phyloP scores from a whole-genome alignment of 2,329 filamentous ascomycete species.

The Lecanicillium sp. region DNA sequence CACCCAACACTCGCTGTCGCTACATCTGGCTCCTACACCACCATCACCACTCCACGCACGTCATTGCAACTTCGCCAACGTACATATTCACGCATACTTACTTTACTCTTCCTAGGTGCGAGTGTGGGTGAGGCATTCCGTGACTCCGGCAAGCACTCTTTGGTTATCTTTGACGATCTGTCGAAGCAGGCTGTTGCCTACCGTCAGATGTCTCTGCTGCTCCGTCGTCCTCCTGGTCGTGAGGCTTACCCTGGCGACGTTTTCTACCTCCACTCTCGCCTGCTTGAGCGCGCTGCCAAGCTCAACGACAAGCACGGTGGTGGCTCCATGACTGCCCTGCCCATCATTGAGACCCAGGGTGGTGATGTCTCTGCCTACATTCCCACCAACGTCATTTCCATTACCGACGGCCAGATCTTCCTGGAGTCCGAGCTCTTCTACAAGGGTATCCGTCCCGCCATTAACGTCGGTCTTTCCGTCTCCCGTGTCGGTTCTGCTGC shows the following conservation, averaged over 20 bases:
- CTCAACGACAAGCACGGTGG: slow-evolving; percentile 93
- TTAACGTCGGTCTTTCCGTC: slow-evolving; percentile 99
- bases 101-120: slow-evolving; percentile 18
- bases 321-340: slow-evolving; percentile 94
- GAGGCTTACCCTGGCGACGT: slow-evolving; percentile 99
- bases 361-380: slow-evolving; percentile 99
- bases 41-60: too few relatives aligned
- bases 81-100: background rate
- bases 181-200: slow-evolving; percentile 98
- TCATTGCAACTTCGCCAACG: too few relatives aligned
- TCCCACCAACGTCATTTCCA: slow-evolving; percentile 99
- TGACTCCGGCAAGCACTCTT: slow-evolving; percentile 79
- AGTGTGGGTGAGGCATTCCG: slow-evolving; percentile 69
- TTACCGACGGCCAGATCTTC: slow-evolving; percentile 99
- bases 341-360: slow-evolving; percentile 98
- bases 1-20: background rate
- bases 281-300: slow-evolving; percentile 98
- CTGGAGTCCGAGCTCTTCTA: slow-evolving; percentile 99
- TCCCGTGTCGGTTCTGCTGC: slow-evolving; percentile 99
- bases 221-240: slow-evolving; percentile 96
- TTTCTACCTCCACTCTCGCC: slow-evolving; percentile 99
- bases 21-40: slow-evolving; percentile 2
- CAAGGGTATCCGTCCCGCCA: slow-evolving; percentile 99
- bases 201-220: slow-evolving; percentile 97
- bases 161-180: slow-evolving; percentile 91